Percentiles rank a stretch among this genome's conserved stretches.
Conservation (phyloP, 106 monocot species). For the Dendrobium huoshanense region DNA sequence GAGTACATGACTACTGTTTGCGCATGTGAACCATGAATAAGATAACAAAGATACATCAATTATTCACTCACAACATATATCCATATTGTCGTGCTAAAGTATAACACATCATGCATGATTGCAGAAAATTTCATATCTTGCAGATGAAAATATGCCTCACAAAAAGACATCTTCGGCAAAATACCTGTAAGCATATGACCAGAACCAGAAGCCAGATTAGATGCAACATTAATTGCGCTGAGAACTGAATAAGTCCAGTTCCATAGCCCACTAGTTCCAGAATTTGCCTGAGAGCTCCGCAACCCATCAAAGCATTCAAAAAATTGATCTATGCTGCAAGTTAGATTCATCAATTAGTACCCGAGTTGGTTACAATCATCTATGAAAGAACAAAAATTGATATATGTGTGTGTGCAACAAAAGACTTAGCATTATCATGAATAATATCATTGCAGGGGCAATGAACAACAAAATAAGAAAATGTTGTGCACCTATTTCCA, state of each 20-base stretch:
- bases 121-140: background rate
- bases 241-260: slow-evolving; percentile 98
- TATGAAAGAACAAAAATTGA: background rate
- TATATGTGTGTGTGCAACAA: background rate
- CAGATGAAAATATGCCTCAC: background rate
- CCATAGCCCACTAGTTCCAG: slow-evolving; percentile 74
- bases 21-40: background rate
- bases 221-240: slow-evolving; percentile 87
- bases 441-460: background rate
- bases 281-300: slow-evolving; percentile 56
- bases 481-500: background rate
- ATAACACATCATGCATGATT: background rate
- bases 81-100: background rate
- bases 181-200: slow-evolving; percentile 59
- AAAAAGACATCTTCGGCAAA: background rate
- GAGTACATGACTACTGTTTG: background rate
- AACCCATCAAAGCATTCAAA: slow-evolving; percentile 95
- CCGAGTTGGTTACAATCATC: background rate
- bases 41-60: background rate
- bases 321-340: slow-evolving; percentile 92
- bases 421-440: background rate
- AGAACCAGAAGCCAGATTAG: slow-evolving; percentile 86
- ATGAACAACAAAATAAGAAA: background rate
- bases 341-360: slow-evolving; percentile 7
- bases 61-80: background rate